Base-by-base conservation (phyloP, 2,329 filamentous ascomycete genomes). In the Didymella pomorum region DNA sequence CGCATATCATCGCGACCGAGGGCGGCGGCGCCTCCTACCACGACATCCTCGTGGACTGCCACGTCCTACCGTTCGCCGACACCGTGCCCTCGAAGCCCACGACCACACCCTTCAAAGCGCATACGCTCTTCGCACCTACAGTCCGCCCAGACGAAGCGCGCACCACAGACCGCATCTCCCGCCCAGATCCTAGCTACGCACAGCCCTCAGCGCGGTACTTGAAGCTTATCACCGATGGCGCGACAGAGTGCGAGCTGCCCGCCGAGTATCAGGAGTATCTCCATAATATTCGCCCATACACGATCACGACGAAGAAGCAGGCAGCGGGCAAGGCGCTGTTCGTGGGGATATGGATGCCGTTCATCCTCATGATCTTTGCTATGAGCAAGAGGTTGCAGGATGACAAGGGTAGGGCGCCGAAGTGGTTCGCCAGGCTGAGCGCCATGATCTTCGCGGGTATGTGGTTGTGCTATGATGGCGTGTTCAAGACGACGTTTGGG, bases 1-100 rank as follows among this genome's bases (percentile, higher is more conserved):
- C 88, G 7, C 90, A 86, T 59, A 97, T 99, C 67, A 89, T 98
- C 60, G 89, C 89, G 5, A 97, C 93, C 5, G 95, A 99, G 76
- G 94, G 94, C 50, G 93, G 91, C 29, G 93, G 93, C 18, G 79
- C 87, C 2, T 85, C 88, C n/a, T 99, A 99, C 80, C 82, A 89
- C 56, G 93, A 98, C 72, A 86, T 97, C 11, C 72, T 92, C 0
- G 87, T 97, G 12, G 87, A 89, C 26, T 97, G 94, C 77, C 82
- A 92, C 63, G 82, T 88, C 0, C 84, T 97, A 9, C 82, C 87
- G 12, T 79, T 82, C 4, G 73, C 84, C 11, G 80, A 79, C 25
- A 78, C 83, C 0, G 85, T 95, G 0, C 89, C 92, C 0, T 82
- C 87, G 53, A 79, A 82, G 47, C 90, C 91, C 1, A 76, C 80